Percentiles rank a stretch among this genome's conserved stretches.
Conservation (phyloP, 139 green algal species). For the Microglena sp. region DNA sequence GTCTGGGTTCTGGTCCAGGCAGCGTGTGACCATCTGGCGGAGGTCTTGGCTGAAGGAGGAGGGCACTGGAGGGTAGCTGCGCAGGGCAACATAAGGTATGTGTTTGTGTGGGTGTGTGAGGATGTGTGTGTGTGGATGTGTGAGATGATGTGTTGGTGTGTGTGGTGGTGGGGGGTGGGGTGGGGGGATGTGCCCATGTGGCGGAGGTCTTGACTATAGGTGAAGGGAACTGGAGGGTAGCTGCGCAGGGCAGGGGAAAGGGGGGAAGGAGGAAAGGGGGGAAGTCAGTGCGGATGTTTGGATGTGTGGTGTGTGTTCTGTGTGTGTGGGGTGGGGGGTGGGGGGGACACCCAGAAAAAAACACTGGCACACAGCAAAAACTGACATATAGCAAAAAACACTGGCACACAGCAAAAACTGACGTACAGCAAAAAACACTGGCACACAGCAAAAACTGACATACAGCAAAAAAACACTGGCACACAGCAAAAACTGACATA, state of each 20-base stretch:
- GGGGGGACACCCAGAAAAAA: too few relatives aligned
- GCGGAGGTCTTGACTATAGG: constrained; percentile 24
- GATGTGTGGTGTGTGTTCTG: background rate
- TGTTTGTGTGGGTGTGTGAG: background rate
- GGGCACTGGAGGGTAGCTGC: constrained; percentile 24
- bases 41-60: constrained; percentile 25
- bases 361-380: too few relatives aligned
- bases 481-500: too few relatives aligned
- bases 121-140: background rate
- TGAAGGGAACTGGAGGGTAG: constrained; percentile 23
- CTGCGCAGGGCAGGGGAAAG: background rate
- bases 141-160: background rate
- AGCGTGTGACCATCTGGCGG: constrained; percentile 29
- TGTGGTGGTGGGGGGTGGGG: background rate
- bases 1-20: constrained; percentile 32
- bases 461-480: too few relatives aligned
- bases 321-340: background rate
- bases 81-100: background rate
- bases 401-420: too few relatives aligned
- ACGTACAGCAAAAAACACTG: too few relatives aligned
- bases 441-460: too few relatives aligned
- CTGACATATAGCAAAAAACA: too few relatives aligned
- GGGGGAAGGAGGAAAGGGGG: too few relatives aligned
- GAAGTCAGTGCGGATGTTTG: background rate
- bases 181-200: background rate